A percentile compares a stretch with the other conserved stretches of the same genome.
phyloP scores from a whole-genome alignment of 352 stramenopile genomes.

The Globisporangium takayamanum region DNA sequence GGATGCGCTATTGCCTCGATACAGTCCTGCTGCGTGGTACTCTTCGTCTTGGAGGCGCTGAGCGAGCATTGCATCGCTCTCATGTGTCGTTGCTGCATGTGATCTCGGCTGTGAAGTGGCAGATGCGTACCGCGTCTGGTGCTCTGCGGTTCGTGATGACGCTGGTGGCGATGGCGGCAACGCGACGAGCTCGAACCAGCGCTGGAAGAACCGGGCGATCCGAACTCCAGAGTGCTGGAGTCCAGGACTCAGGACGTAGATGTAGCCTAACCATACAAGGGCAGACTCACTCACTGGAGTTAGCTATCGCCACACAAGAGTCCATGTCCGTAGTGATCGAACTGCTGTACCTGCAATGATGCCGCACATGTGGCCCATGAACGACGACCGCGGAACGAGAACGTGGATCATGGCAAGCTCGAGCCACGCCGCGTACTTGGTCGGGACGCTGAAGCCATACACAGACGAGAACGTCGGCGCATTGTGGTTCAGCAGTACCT shows the following conservation, averaged over 20 bases:
- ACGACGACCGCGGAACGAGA: slow-evolving; percentile 72
- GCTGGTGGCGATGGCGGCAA: background rate
- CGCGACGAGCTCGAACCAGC: background rate
- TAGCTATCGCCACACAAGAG: background rate
- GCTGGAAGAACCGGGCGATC: background rate
- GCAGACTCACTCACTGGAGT: background rate
- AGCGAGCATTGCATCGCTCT: slow-evolving; percentile 18
- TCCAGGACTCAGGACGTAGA: slow-evolving; percentile 12
- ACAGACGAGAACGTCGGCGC: slow-evolving; percentile 56
- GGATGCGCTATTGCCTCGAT: background rate
- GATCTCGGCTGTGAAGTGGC: background rate
- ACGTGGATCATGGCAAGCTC: slow-evolving; percentile 83
- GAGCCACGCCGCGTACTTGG: slow-evolving; percentile 85
- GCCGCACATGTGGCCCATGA: slow-evolving; percentile 83
- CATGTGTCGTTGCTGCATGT: background rate
- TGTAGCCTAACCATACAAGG: slow-evolving; percentile 7
- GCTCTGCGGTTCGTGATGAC: background rate
- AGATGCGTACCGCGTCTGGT: background rate
- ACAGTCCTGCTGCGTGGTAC: slow-evolving; percentile 3
- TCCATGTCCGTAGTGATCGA: too few relatives aligned
- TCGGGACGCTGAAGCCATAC: slow-evolving; percentile 71
- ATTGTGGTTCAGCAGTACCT: slow-evolving; percentile 79
- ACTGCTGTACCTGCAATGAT: slow-evolving; percentile 60
- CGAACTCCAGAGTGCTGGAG: slow-evolving; percentile 1
- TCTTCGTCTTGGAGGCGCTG: slow-evolving; percentile 24